Evolutionary conservation across 805 yeast genomes (phyloP).

Genomic region (Candida saitoana): DNA sequence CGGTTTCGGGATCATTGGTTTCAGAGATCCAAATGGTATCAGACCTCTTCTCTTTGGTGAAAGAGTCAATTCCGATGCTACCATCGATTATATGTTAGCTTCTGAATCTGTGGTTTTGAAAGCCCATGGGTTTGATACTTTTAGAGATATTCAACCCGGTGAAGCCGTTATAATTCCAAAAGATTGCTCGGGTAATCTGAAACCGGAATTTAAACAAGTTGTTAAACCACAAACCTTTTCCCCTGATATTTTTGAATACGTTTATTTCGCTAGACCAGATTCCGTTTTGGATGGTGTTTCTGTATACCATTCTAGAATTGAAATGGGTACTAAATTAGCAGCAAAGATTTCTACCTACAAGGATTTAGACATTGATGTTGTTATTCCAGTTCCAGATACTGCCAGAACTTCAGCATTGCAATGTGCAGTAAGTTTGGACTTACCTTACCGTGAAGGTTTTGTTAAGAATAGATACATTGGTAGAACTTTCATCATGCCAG

Average conservation of each 20-base stretch:
- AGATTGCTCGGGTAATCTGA: conserved; percentile 41
- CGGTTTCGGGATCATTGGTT: conserved; percentile 92
- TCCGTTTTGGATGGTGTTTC: conserved; percentile 95
- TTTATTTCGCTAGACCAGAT: conserved; percentile 97
- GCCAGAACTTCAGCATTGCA: conserved; percentile 94
- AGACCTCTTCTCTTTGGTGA: conserved; percentile 89
- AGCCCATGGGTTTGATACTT: conserved; percentile 80
- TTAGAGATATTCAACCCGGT: conserved; percentile 87
- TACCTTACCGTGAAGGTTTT: conserved; percentile 95
- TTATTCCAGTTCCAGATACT: conserved; percentile 97
- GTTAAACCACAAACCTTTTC: conserved; percentile 74
- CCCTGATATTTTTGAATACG: conserved; percentile 96
- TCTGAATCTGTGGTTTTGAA: conserved; percentile 92
- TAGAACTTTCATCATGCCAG: conserved; percentile 97
- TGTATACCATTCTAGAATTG: conserved; percentile 86
- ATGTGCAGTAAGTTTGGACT: conserved; percentile 73
- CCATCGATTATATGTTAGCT: conserved; percentile 87
- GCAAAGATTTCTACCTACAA: conserved; percentile 50
- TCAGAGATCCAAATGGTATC: conserved; percentile 96
- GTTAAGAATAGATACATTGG: conserved; percentile 97
- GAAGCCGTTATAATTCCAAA: conserved; percentile 94
- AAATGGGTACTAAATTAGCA: conserved; percentile 91
- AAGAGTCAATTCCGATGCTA: conserved; percentile 62
- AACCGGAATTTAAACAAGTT: conserved; percentile 83
- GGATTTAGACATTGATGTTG: conserved; percentile 76